Evolutionary conservation across 495 filamentous ascomycete genomes (phyloP).

Genomic region (Neurospora sp.): DNA sequence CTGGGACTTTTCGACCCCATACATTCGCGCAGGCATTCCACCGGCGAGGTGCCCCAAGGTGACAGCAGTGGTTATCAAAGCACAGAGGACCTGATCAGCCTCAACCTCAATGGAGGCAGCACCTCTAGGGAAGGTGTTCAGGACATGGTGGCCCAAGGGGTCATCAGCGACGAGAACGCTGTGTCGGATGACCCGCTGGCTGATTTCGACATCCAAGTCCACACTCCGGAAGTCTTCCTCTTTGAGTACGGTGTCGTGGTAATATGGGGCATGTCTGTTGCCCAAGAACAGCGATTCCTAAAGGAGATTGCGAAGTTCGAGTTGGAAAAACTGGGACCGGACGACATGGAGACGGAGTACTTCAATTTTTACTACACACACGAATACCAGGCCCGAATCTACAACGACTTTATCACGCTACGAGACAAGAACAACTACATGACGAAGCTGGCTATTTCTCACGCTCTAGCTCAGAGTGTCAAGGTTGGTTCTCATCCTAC

Average conservation of each 20-base stretch:
- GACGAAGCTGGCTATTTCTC: constrained; percentile 93
- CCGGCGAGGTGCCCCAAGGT: constrained; percentile 10
- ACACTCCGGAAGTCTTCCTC: constrained; percentile 88
- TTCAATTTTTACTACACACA: constrained; percentile 99
- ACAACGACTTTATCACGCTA: constrained; percentile 96
- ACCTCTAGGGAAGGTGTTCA: constrained; percentile 5
- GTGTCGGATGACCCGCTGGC: constrained; percentile 21
- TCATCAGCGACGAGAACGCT: constrained; percentile 15
- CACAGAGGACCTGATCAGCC: constrained; percentile 21
- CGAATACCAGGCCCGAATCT: constrained; percentile 95
- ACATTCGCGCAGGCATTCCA: constrained; percentile 45
- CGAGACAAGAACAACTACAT: constrained; percentile 92
- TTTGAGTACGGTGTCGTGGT: constrained; percentile 99
- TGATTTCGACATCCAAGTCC: constrained; percentile 66
- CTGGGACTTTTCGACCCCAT: constrained; percentile 40
- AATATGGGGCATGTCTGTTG: constrained; percentile 93
- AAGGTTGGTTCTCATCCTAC: constrained; percentile 44
- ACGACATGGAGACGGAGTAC: constrained; percentile 88
- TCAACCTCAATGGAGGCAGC: constrained; percentile 12
- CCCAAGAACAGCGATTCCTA: constrained; percentile 77
- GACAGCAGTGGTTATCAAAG: constrained; percentile 5
- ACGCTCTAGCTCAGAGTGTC: constrained; percentile 88
- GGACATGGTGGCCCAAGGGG: constrained; percentile 16
- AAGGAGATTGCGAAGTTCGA: constrained; percentile 97
- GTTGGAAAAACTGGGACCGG: constrained; percentile 71